Evolutionary conservation across 2,329 filamentous ascomycete genomes (phyloP), one percentile per base, ranked within the genome.

Genomic region (Zarea fungicola): DNA sequence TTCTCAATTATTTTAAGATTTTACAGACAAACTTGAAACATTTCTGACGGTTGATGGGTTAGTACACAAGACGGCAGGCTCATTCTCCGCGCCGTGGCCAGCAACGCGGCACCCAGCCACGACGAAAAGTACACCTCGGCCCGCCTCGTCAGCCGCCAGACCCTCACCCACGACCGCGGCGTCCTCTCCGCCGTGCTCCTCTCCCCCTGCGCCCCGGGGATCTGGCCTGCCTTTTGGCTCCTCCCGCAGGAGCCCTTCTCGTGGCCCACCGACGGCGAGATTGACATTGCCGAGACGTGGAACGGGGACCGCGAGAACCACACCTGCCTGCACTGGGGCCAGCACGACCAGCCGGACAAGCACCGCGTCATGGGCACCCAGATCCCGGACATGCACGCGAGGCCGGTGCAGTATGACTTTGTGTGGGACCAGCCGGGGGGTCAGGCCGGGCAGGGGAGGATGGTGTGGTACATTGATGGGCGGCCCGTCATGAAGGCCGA

Each of bases 181-280:
- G 78, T 73, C 42, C 60, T 83, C 35, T 72, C 72, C 3, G 78
- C 74, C 2, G 69, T 72, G 2, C 69, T 81, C 10, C 65, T 68
- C 0, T 69, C 76, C 1, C 79, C 79, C 0, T 76, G 73, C 45
- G 78, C 78, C 0, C 59, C 66, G 3, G 79, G 79, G 4, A 75
- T 83, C 40, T 83, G 79, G 79, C 79, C 79, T 1, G 79, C 79
- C 0, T 81, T 81, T 57, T 83, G 79, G 79, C 70, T 82, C 45
- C 65, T 83, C 6, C 79, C 79, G 0, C 62, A 69, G 26, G 76
- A 82, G 54, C 79, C 78, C 0, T 82, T 81, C 56, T 62, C 64
- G 1, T 83, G 79, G 79, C 79, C 79, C 0, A 70, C 64, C 0
- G 79, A 83, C 52, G 79, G 78, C 48, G 79, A 83, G 59, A 66